These are phyloP conservation scores for Buxus sempervirens DNA, from an alignment of 164 flowering plant species.

Conservation along the genomic window DNA sequence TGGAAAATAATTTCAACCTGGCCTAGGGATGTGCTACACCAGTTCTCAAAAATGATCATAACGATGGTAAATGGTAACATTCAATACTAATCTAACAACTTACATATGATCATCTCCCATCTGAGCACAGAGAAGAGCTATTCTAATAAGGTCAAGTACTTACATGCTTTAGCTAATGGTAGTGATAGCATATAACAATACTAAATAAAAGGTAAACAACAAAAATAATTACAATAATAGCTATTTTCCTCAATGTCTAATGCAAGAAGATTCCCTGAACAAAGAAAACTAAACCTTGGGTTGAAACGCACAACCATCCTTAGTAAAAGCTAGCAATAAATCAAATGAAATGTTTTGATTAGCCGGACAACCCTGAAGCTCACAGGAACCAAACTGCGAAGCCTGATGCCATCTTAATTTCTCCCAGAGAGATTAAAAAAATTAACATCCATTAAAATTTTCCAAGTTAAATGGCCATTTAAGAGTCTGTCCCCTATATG, in stretches of 20 bases:
- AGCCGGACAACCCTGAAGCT: not conserved
- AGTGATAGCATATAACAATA: not conserved
- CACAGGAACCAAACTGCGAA: too few relatives aligned
- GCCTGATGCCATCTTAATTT: not conserved
- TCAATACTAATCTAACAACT: not conserved
- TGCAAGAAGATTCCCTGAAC: too few relatives aligned
- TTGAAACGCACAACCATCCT: not conserved
- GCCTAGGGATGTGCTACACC: too few relatives aligned
- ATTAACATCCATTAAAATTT: constrained; percentile 5
- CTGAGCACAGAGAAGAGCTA: too few relatives aligned
- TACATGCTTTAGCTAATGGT: too few relatives aligned
- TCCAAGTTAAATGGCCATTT: constrained; percentile 10
- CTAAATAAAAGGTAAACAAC: not conserved
- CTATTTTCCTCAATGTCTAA: too few relatives aligned
- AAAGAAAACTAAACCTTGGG: too few relatives aligned
- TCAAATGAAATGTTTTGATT: not conserved
- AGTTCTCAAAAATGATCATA: not conserved
- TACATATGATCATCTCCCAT: not conserved
- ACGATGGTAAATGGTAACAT: not conserved
- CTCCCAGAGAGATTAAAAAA: not conserved
- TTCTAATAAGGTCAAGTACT: too few relatives aligned
- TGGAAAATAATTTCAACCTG: too few relatives aligned
- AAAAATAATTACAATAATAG: not conserved
- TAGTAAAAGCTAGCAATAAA: not conserved
- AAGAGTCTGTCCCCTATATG: constrained; percentile 22